phyloP scores from a whole-genome alignment of 192 early-diverging fungal species.

The Backusella liffmaniae region DNA sequence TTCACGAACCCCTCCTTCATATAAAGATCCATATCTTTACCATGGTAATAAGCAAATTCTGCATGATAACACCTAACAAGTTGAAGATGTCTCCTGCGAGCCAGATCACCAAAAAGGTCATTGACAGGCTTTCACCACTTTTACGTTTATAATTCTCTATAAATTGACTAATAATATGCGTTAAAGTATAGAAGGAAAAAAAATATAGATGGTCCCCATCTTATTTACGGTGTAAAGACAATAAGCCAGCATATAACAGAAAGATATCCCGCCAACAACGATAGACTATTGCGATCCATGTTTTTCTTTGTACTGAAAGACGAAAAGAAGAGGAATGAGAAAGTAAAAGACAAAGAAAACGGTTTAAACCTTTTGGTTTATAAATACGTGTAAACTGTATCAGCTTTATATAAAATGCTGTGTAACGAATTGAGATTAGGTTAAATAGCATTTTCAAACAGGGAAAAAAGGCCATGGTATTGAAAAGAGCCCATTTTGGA shows the following conservation, averaged over 20 bases:
- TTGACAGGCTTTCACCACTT: constrained; percentile 73
- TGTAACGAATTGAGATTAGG: neutral
- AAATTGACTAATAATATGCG: constrained; percentile 53
- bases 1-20: no score
- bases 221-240: constrained; percentile 73
- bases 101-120: constrained; percentile 75
- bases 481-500: neutral
- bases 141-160: constrained; percentile 75
- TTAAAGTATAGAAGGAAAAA: no score
- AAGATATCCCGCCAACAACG: constrained; percentile 58
- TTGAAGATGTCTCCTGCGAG: constrained; percentile 76
- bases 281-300: constrained; percentile 28
- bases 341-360: neutral
- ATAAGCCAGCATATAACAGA: constrained; percentile 78
- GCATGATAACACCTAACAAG: constrained; percentile 66
- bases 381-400: neutral
- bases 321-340: neutral
- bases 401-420: neutral
- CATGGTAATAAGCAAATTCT: constrained; percentile 67
- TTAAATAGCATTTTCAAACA: neutral
- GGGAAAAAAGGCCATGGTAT: neutral
- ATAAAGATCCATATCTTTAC: constrained; percentile 30
- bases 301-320: neutral
- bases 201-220: neutral
- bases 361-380: neutral